Evolutionary conservation across 2,329 filamentous ascomycete genomes (phyloP).

Genomic region (Alternaria sp.): DNA sequence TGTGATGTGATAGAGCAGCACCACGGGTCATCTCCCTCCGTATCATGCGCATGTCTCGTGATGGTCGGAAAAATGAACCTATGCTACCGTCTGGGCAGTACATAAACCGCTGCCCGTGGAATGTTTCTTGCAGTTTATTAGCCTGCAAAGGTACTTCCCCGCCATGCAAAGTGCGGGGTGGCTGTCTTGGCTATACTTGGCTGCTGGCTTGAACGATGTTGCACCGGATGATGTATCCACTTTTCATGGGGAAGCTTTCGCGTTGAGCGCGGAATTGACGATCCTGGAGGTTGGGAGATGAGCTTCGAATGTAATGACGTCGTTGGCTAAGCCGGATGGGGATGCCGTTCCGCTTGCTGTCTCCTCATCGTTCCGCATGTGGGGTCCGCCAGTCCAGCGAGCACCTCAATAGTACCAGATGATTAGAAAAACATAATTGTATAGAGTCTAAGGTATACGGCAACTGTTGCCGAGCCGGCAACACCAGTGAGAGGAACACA

Average conservation of each 20-base stretch:
- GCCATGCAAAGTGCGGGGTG: slow-evolving; percentile 32
- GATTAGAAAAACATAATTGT: not conserved
- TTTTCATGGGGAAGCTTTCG: slow-evolving; percentile 2
- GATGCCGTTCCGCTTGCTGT: slow-evolving; percentile 8
- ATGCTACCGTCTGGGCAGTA: slow-evolving; percentile 14
- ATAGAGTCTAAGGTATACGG: not conserved
- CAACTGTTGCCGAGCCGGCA: not conserved
- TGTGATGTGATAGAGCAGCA: not conserved
- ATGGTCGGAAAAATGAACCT: slow-evolving; percentile 16
- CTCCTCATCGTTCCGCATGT: slow-evolving; percentile 8
- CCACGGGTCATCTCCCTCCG: slow-evolving; percentile 14
- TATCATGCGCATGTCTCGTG: slow-evolving; percentile 4
- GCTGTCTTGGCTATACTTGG: slow-evolving; percentile 29
- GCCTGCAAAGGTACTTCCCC: slow-evolving; percentile 19
- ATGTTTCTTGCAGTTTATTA: slow-evolving; percentile 2
- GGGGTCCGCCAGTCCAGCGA: not conserved
- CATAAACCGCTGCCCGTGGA: slow-evolving; percentile 14
- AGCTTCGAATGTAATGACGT: slow-evolving; percentile 7
- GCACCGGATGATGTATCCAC: not conserved
- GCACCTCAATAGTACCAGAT: not conserved
- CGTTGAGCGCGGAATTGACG: slow-evolving; percentile 3
- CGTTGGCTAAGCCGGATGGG: not conserved
- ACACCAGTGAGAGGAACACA: not conserved
- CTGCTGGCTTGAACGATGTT: not conserved
- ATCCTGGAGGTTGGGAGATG: not conserved